Evolutionary conservation across 345 rosid species (phyloP).

Genomic region (Aquilaria sinensis): DNA sequence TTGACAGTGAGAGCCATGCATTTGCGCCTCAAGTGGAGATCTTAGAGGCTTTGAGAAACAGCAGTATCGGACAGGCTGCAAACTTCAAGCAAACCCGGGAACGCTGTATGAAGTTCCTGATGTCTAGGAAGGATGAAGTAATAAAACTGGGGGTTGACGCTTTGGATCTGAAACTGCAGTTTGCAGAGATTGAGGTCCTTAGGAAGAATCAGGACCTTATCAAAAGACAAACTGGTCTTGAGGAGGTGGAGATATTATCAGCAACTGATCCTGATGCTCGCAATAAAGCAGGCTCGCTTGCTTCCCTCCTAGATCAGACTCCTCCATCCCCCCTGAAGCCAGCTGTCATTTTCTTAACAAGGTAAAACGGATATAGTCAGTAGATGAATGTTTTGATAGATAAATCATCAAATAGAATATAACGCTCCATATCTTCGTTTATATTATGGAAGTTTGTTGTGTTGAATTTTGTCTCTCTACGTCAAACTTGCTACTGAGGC

Average conservation of each 20-base stretch:
- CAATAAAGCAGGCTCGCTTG: conserved; percentile 50
- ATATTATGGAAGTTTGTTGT: too few relatives aligned
- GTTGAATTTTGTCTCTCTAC: too few relatives aligned
- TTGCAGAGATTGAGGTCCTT: conserved; percentile 85
- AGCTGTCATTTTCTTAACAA: conserved; percentile 59
- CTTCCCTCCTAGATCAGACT: conserved; percentile 44
- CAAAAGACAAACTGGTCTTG: conserved; percentile 47
- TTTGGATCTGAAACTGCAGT: conserved; percentile 80
- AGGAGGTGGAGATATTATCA: background rate
- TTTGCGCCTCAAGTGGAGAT: conserved; percentile 71
- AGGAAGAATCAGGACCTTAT: conserved; percentile 67
- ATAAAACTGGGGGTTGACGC: conserved; percentile 53
- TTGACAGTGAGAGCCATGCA: conserved; percentile 27
- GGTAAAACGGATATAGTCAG: conserved; percentile 21
- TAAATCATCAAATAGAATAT: too few relatives aligned
- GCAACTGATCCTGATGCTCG: conserved; percentile 35
- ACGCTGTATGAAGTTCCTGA: conserved; percentile 83
- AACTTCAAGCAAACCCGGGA: conserved; percentile 62
- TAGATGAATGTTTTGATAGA: too few relatives aligned
- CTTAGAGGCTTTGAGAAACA: conserved; percentile 46
- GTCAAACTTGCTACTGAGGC: too few relatives aligned
- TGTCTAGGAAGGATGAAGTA: conserved; percentile 78
- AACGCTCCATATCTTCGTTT: too few relatives aligned
- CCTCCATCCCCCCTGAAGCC: conserved; percentile 87
- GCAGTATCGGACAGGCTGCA: conserved; percentile 43